Conservation (phyloP, 805 yeast species). For the Pichia cabralensis region DNA sequence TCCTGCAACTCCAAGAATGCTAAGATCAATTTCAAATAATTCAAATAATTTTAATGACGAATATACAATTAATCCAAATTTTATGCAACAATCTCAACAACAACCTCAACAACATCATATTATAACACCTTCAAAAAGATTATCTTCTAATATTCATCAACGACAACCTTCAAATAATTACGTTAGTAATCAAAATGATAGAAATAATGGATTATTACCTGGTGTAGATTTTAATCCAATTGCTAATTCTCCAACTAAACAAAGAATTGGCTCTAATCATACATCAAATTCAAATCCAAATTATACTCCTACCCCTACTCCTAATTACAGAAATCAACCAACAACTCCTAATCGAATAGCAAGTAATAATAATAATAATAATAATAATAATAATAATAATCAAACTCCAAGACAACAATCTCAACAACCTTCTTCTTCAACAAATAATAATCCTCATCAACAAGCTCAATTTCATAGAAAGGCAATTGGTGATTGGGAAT, state of each 20-base stretch:
- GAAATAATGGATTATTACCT: conserved; percentile 13
- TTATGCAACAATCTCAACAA: conserved; percentile 8
- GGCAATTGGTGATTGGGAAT: conserved; percentile 95
- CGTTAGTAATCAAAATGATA: conserved; percentile 4
- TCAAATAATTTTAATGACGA: conserved; percentile 19
- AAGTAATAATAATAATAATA: not conserved
- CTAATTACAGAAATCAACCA: conserved; percentile 4
- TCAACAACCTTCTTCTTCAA: not conserved
- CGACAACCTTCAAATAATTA: conserved; percentile 9
- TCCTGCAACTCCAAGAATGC: conserved; percentile 66
- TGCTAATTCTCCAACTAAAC: conserved; percentile 5
- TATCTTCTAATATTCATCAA: conserved; percentile 12
- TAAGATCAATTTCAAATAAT: conserved; percentile 35
- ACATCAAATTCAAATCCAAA: no score
- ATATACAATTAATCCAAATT: conserved; percentile 16
- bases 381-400: not conserved
- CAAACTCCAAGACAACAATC: conserved; percentile 2
- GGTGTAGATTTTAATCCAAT: conserved; percentile 18
- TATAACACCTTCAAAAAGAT: conserved; percentile 15
- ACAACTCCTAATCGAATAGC: conserved; percentile 6
- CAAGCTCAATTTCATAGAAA: conserved; percentile 56
- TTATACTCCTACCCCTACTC: no score
- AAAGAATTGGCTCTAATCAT: no score
- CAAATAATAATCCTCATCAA: conserved; percentile 1
- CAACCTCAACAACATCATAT: conserved; percentile 11